Conservation (phyloP, 257 asterid species). For the Thymus quinquecostatus region DNA sequence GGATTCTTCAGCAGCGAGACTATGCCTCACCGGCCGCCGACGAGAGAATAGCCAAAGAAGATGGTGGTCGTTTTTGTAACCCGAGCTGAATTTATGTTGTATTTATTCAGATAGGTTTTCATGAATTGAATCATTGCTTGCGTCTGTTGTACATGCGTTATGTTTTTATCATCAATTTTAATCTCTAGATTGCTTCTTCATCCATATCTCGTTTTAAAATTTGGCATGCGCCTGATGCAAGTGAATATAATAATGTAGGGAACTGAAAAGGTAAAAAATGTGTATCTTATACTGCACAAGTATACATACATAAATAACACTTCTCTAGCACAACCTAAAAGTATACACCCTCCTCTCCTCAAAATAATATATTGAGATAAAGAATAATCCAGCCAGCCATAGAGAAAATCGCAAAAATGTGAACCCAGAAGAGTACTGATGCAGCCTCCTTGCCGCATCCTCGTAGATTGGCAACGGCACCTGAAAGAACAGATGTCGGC, state of each 20-base stretch:
- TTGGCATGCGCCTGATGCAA: background rate
- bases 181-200: background rate
- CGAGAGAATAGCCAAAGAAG: slow-evolving; percentile 54
- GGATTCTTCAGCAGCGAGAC: slow-evolving; percentile 44
- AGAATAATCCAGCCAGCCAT: slow-evolving; percentile 99
- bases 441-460: slow-evolving; percentile 99
- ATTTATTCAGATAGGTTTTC: too few species aligned
- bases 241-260: slow-evolving; percentile 1
- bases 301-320: background rate
- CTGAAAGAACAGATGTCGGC: slow-evolving; percentile 98
- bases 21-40: slow-evolving; percentile 39
- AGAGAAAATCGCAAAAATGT: slow-evolving; percentile 85
- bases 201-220: background rate
- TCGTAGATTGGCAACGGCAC: slow-evolving; percentile 97
- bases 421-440: slow-evolving; percentile 95
- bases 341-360: slow-evolving; percentile 1
- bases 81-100: background rate
- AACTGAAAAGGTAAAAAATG: background rate
- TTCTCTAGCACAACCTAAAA: slow-evolving; percentile 12
- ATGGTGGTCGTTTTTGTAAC: slow-evolving; percentile 73
- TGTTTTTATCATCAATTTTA: background rate
- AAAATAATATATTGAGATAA: slow-evolving; percentile 81
- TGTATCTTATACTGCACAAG: background rate
- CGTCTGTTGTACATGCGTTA: slow-evolving; percentile 18
- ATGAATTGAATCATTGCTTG: background rate